Evolutionary conservation across 306 rosid genomes (phyloP), one percentile per base, ranked within the genome.

Genomic region (Malus sieversii): DNA sequence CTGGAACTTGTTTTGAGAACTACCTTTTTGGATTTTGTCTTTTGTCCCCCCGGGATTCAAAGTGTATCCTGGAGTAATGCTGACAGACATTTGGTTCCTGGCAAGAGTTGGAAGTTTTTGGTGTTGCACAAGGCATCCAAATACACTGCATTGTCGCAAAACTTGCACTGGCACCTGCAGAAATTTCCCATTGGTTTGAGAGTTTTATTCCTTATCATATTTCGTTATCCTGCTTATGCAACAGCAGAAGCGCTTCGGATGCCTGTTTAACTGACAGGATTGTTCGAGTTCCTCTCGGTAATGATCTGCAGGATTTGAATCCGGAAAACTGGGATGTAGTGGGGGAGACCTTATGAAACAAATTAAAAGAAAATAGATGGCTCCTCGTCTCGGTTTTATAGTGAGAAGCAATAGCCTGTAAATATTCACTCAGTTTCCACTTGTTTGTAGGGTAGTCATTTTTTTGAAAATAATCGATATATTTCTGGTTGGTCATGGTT

Each of bases 401-500:
- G 48, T 55, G 78, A 82, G 83, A 84, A 84, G 77, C 80, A 77
- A 86, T 91, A 80, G 82, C 88, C 74, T 88, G 92, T 91, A 89
- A 88, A 87, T 91, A 77, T 77, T 73, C 74, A 81, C 75, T 83
- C 81, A 60, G 88, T 68, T 75, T 79, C 78, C 78, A 64, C 82
- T 71, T 75, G 75, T 78, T 74, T 27, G 29, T 27, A 27, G 29
- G 29, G 29, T 79, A 62, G 57, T 59, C 32, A 66, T 72, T 70
- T 75, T 70, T 59, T 75, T 72, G 44, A n/a, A 20, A 74, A 66
- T 57, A 74, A 69, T 62, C 48, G 38, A 57, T 71, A 69, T 73
- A 66, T 53, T 55, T 22, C 35, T 5, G 10, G 25, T 33, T 9
- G 33, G 4, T 12, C 35, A 51, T 20, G 16, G 46, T 32, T 29